Base-by-base conservation (phyloP, 768 basidiomycete species). In the Suillus bovinus region DNA sequence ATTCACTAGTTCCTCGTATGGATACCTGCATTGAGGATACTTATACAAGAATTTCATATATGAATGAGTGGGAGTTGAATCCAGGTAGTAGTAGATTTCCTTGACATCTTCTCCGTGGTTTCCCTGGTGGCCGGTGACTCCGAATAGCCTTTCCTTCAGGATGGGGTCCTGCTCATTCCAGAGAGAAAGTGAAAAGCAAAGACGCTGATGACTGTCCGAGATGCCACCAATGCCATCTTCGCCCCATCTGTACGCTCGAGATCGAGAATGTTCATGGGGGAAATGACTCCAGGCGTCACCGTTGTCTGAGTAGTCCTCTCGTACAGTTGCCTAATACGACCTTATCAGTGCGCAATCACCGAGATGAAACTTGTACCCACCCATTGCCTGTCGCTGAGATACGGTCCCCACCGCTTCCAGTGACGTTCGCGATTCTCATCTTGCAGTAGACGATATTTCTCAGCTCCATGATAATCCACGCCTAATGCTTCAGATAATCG, bases 21-120 rank as follows among this genome's bases (percentile, higher is more conserved):
- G 97, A 76, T 84, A 99, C 38, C 83, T 80, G 68, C 87, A 81
- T 74, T 99, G 97, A 14, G 97, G 96, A 69, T 99, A 99, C 75
- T 99, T 99, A 86, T 99, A 99, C 61, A 98, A 79, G 77, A 93
- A 98, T 76, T 99, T 99, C 97, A 99, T 99, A 83, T 99, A 99
- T 7, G 96, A 97, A 71, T 99, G 97, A 2, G 97, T 98, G 41
- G 97, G 97, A 1, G 97, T 98, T 41, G 94, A 96, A 74, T 99
- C 97, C 64, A 99, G 85, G 76, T 99, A 99, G 74, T 96, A 99
- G 76, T 99, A 99, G 33, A 99, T 80, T 72, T 99, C 97, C 77
- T 99, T 99, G 79, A 96, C 95, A 72, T 99, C 97, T 77, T 99
- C 97, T 65, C 97, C 97, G 74, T 99, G 97, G 73, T 99, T 99